phyloP scores from a whole-genome alignment of 176 grass and related monocot genomes.

The Carex cristatella region DNA sequence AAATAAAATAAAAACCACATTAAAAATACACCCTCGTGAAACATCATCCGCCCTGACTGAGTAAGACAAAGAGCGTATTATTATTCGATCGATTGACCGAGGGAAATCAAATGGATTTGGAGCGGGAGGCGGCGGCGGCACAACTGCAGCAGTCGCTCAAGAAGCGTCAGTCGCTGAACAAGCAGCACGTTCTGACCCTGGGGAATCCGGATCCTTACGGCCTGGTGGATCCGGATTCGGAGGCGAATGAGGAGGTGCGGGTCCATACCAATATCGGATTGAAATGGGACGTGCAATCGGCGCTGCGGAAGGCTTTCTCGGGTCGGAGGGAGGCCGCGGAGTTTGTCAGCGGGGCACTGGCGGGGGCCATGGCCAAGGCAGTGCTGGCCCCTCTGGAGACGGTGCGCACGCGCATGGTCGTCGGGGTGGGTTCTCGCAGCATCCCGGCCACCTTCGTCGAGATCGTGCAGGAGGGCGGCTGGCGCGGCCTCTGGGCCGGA shows the following conservation, averaged over 20 bases:
- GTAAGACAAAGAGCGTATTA: background rate
- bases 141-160: background rate
- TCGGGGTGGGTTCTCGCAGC: constrained; percentile 74
- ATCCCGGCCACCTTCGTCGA: constrained; percentile 55
- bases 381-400: constrained; percentile 87
- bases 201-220: no score
- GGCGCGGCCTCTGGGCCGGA: constrained; percentile 79
- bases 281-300: no score
- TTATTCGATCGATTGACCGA: background rate
- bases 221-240: no score
- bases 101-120: background rate
- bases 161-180: no score
- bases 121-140: background rate
- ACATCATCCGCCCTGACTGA: background rate
- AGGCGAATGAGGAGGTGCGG: no score
- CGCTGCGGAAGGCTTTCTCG: constrained; percentile 30
- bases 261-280: no score
- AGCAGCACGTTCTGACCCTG: no score
- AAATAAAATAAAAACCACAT: no score
- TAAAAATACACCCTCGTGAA: no score
- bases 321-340: constrained; percentile 48
- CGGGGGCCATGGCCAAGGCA: constrained; percentile 87
- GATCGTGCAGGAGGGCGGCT: constrained; percentile 62
- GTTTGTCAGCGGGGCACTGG: constrained; percentile 78
- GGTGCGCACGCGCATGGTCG: constrained; percentile 83